A percentile compares a stretch with the other conserved stretches of the same genome.
Conservation (phyloP, 2,329 filamentous ascomycete genomes). For the Aspergillus hiratsukae region DNA sequence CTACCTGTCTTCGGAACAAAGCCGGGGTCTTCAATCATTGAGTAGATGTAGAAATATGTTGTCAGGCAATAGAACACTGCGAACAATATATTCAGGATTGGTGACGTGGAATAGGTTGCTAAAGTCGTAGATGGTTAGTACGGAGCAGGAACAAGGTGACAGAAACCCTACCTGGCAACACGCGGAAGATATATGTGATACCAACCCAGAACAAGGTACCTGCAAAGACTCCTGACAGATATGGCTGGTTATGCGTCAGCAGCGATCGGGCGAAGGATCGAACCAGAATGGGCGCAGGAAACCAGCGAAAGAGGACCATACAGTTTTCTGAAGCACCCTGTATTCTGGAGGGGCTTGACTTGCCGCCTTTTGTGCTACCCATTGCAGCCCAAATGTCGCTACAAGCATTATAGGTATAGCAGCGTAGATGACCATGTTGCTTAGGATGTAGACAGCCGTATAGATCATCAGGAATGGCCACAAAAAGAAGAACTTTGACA, state of each 20-base stretch:
- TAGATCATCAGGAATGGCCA: constrained; percentile 79
- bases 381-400: constrained; percentile 65
- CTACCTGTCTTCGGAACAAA: constrained; percentile 88
- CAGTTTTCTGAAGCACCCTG: constrained; percentile 83
- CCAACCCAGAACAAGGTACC: constrained; percentile 78
- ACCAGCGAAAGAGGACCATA: constrained; percentile 40
- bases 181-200: constrained; percentile 66
- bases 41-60: constrained; percentile 78
- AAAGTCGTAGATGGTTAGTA: constrained; percentile 5
- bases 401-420: constrained; percentile 68
- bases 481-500: constrained; percentile 82
- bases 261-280: neutral
- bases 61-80: constrained; percentile 60
- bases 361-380: constrained; percentile 69
- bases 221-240: constrained; percentile 89
- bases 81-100: constrained; percentile 77
- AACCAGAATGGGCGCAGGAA: neutral
- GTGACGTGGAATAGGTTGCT: constrained; percentile 63
- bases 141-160: constrained; percentile 1
- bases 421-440: constrained; percentile 67
- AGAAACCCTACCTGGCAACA: constrained; percentile 62
- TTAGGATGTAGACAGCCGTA: constrained; percentile 65
- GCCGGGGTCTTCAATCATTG: constrained; percentile 86
- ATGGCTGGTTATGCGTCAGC: constrained; percentile 57
- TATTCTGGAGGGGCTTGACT: constrained; percentile 83